Base-by-base conservation (phyloP, 495 filamentous ascomycete genomes). In the Echria macrotheca region DNA sequence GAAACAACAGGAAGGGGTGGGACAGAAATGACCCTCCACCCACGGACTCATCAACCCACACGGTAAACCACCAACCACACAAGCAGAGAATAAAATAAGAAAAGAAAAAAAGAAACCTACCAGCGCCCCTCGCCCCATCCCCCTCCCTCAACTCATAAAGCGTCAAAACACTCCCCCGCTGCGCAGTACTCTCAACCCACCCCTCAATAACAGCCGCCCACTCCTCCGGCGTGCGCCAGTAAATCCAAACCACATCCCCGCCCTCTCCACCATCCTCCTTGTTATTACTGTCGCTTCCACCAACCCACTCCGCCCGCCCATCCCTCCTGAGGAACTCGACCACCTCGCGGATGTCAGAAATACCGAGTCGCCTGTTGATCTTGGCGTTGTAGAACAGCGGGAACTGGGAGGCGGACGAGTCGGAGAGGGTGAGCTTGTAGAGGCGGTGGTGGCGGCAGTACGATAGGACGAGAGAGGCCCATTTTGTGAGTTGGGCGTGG, bases 401-500 rank as follows among this genome's bases (percentile, higher is more conserved):
- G 14, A 60, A 57, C 6, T 12, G 18, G 1, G n/a, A 1, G 18
- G 43, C 29, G 15, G 50, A 29, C 25, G 44, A n/a, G 12, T 26
- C 5, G 31, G 78, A 67, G 10, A 93, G 69, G 2, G 81, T 71
- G 23, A 96, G 76, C 24, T 79, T 77, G 73, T 79, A 94, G 57
- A 86, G 61, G 32, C 76, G 80, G 68, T 91, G 79, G 63, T 84
- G 75, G 0, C 81, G 79, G 65, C 87, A 90, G 83, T 93, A 98
- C 57, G 82, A 57, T 49, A 85, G 87, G 58, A 98, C 82, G 14
- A 95, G 79, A n/a, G 78, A 61, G 32, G 85, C 82, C 93, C 93
- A 98, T 70, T 85, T 87, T 26, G 75, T 67, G 44, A 89, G 81
- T 64, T 97, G 93, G 18, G 81, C 76, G 65, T 79, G 76, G 58